Evolutionary conservation across 208 protist genomes (phyloP).

Genomic region (Lotmaria passim): DNA sequence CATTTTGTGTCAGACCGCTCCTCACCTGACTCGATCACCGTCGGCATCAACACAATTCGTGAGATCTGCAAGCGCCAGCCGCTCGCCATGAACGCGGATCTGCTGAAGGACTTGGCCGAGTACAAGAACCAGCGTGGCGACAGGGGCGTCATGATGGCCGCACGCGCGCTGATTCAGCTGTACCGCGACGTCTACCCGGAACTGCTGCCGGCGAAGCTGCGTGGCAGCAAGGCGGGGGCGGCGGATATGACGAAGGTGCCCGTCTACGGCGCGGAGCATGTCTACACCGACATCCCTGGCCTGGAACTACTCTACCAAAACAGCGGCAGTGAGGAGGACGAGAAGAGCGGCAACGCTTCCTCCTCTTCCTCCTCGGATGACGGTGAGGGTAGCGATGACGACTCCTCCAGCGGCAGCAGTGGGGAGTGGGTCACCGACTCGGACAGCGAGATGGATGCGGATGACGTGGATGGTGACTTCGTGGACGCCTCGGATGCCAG

Average conservation of each 20-base stretch:
- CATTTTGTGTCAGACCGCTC: constrained; percentile 97
- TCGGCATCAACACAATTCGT: constrained; percentile 97
- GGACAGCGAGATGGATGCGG: constrained; percentile 61
- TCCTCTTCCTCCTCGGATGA: constrained; percentile 8
- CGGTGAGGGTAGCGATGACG: no score
- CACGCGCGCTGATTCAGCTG: constrained; percentile 94
- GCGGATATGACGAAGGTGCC: constrained; percentile 42
- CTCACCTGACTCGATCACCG: constrained; percentile 92
- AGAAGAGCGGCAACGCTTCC: constrained; percentile 33
- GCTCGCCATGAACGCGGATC: constrained; percentile 91
- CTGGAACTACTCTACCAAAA: constrained; percentile 84
- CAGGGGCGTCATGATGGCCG: constrained; percentile 96
- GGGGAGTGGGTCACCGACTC: constrained; percentile 80
- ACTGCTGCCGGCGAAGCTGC: constrained; percentile 94
- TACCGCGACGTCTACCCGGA: constrained; percentile 95
- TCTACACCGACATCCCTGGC: constrained; percentile 88
- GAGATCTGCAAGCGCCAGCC: constrained; percentile 96
- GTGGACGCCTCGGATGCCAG: constrained; percentile 60
- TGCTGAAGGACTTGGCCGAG: constrained; percentile 94
- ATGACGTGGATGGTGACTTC: constrained; percentile 82
- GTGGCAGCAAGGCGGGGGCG: constrained; percentile 66
- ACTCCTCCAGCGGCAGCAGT: constrained; percentile 41
- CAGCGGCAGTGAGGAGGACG: constrained; percentile 56
- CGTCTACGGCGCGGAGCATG: constrained; percentile 70
- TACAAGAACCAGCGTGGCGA: constrained; percentile 95